These are phyloP conservation scores for Eimeria maxima DNA, from an alignment of 169 alveolate genomes.

Conservation along the genomic window DNA sequence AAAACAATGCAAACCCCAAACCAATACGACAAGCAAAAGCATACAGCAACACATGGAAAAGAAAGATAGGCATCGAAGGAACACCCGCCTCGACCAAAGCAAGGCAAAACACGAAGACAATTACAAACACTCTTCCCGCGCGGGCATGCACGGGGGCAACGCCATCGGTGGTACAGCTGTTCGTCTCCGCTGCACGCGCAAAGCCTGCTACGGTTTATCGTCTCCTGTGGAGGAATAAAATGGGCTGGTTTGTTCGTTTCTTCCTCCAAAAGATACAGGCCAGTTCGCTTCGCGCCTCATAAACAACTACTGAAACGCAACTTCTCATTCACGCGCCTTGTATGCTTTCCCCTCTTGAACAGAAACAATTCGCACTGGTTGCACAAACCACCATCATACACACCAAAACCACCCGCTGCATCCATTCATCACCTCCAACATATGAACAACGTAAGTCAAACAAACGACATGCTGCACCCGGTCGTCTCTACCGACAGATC, in stretches of 20 bases:
- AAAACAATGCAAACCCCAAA: not conserved
- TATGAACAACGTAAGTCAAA: not conserved
- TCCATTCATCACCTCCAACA: not conserved
- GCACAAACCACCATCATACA: not conserved
- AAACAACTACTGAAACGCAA: not conserved
- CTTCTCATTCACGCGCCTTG: not conserved
- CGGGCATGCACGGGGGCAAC: not conserved
- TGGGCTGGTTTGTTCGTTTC: not conserved
- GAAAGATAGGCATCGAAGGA: not conserved
- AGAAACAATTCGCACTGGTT: not conserved
- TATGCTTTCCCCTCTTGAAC: not conserved
- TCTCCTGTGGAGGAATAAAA: not conserved
- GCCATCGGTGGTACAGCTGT: not conserved
- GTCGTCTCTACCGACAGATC: not conserved
- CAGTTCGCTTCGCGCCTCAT: not conserved
- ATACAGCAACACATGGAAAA: not conserved
- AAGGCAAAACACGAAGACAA: not conserved
- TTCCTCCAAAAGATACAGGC: not conserved
- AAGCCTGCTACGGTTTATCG: not conserved
- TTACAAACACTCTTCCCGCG: not conserved
- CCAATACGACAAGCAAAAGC: not conserved
- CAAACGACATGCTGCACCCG: not conserved
- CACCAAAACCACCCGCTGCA: not conserved
- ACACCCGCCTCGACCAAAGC: not conserved
- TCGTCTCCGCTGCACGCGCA: not conserved